These are phyloP conservation scores for Agaricus blazei DNA, from an alignment of 768 basidiomycete genomes.

Conservation along the genomic window DNA sequence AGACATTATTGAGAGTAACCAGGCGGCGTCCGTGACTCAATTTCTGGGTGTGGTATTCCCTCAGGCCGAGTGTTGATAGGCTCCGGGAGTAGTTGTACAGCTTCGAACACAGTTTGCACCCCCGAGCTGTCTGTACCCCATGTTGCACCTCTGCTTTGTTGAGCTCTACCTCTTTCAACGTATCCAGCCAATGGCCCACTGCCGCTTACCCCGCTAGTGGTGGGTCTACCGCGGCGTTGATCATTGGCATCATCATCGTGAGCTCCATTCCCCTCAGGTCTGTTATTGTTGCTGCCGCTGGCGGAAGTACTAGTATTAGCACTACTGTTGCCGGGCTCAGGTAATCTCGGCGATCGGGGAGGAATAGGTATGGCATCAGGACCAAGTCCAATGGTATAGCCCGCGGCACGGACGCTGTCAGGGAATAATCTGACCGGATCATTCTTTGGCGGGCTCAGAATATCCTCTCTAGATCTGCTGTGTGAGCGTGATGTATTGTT, in stretches of 20 bases:
- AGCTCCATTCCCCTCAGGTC: neutral
- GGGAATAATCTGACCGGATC: constrained; percentile 31
- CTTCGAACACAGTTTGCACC: neutral
- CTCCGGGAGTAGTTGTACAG: constrained; percentile 5
- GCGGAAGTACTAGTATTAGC: neutral
- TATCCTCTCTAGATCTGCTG: constrained; percentile 21
- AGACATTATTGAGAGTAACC: too few relatives aligned
- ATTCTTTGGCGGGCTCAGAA: constrained; percentile 13
- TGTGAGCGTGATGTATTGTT: neutral
- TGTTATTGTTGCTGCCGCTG: neutral
- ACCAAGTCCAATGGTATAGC: constrained; percentile 16
- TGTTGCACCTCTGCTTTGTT: neutral
- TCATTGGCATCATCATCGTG: neutral
- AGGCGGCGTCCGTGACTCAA: too few relatives aligned
- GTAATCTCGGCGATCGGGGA: neutral
- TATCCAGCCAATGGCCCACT: neutral
- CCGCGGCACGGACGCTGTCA: constrained; percentile 29
- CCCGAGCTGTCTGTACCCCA: constrained; percentile 8
- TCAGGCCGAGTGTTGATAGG: too few relatives aligned
- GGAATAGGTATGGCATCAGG: constrained; percentile 4
- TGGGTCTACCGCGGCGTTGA: neutral
- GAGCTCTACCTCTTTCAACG: neutral
- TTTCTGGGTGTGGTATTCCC: too few relatives aligned
- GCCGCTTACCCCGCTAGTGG: neutral
- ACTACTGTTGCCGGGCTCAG: neutral